Evolutionary conservation across 140 eudicot species (phyloP).

Genomic region (Oenanthe javanica): DNA sequence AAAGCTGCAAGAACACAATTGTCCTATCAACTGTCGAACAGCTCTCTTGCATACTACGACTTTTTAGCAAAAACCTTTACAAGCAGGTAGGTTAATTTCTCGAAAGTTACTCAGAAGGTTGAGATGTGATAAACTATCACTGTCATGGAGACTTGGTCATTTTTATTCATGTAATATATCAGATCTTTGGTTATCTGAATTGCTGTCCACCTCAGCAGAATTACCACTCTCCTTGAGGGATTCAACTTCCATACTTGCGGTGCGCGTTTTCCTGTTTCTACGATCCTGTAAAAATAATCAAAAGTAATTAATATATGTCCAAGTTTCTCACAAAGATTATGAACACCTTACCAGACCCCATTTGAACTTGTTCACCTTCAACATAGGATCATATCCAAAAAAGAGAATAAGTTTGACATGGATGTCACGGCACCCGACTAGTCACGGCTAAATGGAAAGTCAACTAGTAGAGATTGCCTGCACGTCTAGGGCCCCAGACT

Average conservation of each 20-base stretch:
- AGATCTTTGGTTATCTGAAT: background rate
- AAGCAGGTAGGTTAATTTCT: background rate
- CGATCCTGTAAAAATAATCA: background rate
- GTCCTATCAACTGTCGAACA: background rate
- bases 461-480: background rate
- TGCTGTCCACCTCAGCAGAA: background rate
- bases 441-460: background rate
- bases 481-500: background rate
- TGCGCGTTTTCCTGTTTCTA: conserved; percentile 8
- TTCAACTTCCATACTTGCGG: background rate
- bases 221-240: background rate
- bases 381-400: background rate
- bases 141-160: background rate
- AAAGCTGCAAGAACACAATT: background rate
- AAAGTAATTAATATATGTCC: background rate
- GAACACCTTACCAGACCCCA: background rate
- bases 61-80: background rate
- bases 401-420: background rate
- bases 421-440: background rate
- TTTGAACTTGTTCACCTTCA: background rate
- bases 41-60: background rate
- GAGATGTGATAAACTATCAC: background rate
- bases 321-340: background rate
- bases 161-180: background rate
- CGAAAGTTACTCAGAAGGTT: background rate